These are phyloP conservation scores for Bremia lactucae DNA, from an alignment of 352 stramenopile genomes.

Conservation along the genomic window DNA sequence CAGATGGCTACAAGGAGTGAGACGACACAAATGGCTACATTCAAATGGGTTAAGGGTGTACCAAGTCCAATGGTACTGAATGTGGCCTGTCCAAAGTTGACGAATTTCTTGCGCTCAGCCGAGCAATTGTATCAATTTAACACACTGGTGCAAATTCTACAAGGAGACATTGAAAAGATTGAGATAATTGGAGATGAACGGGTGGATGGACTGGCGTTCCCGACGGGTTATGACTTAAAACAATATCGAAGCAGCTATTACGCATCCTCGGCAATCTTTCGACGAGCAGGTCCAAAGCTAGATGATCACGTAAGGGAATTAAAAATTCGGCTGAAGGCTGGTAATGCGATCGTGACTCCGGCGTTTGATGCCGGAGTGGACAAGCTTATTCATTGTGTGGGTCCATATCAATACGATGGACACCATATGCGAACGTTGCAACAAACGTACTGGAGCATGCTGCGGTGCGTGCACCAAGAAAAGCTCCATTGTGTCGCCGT, in stretches of 20 bases:
- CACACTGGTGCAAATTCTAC: constrained; percentile 20
- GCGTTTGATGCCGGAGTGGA: constrained; percentile 40
- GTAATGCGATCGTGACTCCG: constrained; percentile 29
- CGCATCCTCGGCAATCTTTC: constrained; percentile 20
- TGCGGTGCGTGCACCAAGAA: constrained; percentile 27
- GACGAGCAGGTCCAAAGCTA: constrained; percentile 17
- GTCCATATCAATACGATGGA: constrained; percentile 25
- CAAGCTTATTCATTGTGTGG: constrained; percentile 50
- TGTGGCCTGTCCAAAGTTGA: constrained; percentile 16
- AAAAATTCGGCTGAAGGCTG: constrained; percentile 13
- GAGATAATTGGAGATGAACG: constrained; percentile 6
- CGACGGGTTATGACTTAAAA: constrained; percentile 11
- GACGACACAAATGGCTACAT: not conserved
- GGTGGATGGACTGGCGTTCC: constrained; percentile 30
- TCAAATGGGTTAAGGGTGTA: constrained; percentile 8
- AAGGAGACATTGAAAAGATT: constrained; percentile 34
- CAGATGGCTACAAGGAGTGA: no score
- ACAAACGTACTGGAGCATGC: constrained; percentile 26
- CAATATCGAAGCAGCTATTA: constrained; percentile 27
- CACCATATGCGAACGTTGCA: constrained; percentile 18
- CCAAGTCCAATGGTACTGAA: constrained; percentile 16
- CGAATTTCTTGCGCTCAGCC: constrained; percentile 23
- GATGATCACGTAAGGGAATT: constrained; percentile 14
- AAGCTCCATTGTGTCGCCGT: constrained; percentile 41
- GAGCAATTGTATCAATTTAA: constrained; percentile 32